Evolutionary conservation across 495 filamentous ascomycete genomes (phyloP), one percentile per base, ranked within the genome.

Genomic region (Talaromyces proteolyticus): DNA sequence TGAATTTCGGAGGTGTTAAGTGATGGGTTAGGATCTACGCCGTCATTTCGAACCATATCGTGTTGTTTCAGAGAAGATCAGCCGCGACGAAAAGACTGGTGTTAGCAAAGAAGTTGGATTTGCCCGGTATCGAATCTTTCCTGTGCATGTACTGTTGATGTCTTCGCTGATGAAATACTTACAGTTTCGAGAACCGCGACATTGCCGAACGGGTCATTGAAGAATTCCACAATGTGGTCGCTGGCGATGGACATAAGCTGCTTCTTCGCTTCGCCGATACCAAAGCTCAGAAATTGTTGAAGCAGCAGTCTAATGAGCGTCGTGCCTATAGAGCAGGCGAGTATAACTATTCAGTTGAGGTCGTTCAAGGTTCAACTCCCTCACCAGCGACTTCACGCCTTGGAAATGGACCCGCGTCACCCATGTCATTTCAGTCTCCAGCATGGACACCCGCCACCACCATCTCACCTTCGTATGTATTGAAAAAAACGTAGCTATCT

Each of bases 231-330:
- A 81, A 78, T 49, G 59, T 74, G 23, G 71, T 83, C 53, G 78
- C 76, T 43, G 81, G 85, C 37, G 84, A 91, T 57, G 78, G 79
- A 24, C 78, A 90, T 29, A 78, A 87, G 48, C 80, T 99, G 61
- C 88, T 96, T 67, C 86, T 99, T 57, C 92, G 93, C 46, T 97
- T 93, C 63, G 92, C 93, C 45, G 93, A 99, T 63, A 97, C 94
- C 23, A 87, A 91, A 36, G 87, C 89, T 47, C 93, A 99, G 68
- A 99, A 97, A 75, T 76, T 89, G 59, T 78, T 99, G 46, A 99
- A 99, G 75, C 85, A 90, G 34, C 85, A 93, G 59, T 96, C 91
- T 18, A 89, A 91, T 21, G 87, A 92, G 66, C 88, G 89, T 54
- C 88, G 93, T 49, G 86, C 92, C 57, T 96, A 91, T 70, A 88